Base-by-base conservation (phyloP, 2,329 filamentous ascomycete species). In the Penicillium fuscoglaucum region DNA sequence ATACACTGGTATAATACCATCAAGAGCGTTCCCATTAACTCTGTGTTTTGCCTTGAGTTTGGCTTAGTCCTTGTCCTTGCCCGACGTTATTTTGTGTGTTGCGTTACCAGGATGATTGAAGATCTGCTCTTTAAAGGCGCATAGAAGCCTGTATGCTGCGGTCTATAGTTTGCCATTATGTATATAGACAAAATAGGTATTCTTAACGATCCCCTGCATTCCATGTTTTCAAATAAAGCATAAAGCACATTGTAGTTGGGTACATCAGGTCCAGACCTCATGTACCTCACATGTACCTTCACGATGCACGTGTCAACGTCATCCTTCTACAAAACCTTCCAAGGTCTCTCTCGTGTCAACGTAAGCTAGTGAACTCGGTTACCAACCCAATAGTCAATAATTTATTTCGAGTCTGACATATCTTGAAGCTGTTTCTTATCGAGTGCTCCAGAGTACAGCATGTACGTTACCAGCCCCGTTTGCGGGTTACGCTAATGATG, bases 401-500 rank as follows among this genome's bases (percentile, higher is more conserved):
- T 15, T 46, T 28, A 35, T n/a, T 44, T 52, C 46, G 13, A 49
- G 6, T 40, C 17, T 4, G 13, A 31, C 13, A 21, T 9, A 21
- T 9, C 39, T n/a, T 26, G 17, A 26, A 29, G 29, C n/a, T 26
- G 13, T 40, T 21, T 51, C 19, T 31, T 33, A 50, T 49, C 21
- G 17, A 56, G 37, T 51, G 41, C 12, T 29, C 26, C 17, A 9
- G 6, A 21, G 12, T 19, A 21, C 7, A 47, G 44, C 43, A 21
- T 31, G 46, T 56, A 44, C 21, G 46, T 37, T 26, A 28, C 53
- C 49, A 53, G 55, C 50, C 55, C 62, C 55, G 60, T 59, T 65
- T 65, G 50, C 52, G 55, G 54, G 51, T 49, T 55, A 46, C 62
- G 59, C 62, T 63, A 65, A 62, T 58, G 55, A 53, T 53, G 56